Evolutionary conservation across 495 filamentous ascomycete species (phyloP), one percentile per base, ranked within the genome.

Genomic region (Annulohypoxylon bovei): DNA sequence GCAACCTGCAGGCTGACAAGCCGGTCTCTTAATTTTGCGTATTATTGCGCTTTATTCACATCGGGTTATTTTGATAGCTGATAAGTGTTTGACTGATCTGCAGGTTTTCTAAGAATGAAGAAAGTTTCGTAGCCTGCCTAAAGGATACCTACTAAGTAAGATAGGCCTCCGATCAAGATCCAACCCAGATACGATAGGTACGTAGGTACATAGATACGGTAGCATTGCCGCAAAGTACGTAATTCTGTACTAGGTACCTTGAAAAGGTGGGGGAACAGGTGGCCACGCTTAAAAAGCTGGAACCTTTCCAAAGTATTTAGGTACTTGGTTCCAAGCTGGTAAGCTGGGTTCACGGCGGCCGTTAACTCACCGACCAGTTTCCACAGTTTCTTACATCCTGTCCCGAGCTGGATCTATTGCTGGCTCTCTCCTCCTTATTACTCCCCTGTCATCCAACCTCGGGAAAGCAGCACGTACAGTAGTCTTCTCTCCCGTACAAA

Each of bases 381-480:
- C 69, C 64, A 68, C 20, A 72, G 46, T 61, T 55, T 72, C 69
- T 64, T 65, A 70, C 46, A 60, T 70, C 22, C 56, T 46, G 62
- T 60, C 54, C 63, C 64, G 46, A 67, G 59, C 59, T 64, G 54
- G 52, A 46, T 58, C 37, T 53, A 40, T 67, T 49, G 33, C 25
- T 67, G 63, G 68, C 63, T 63, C 49, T 22, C 50, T 50, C 50
- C 53, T 28, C 25, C 27, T 9, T 70, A 64, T 47, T 65, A 28
- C 55, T 56, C 46, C 67, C 61, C 61, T 70, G 55, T 47, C 54
- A 58, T 47, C 54, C 60, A 69, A 70, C 67, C 60, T 64, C 54
- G 67, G 67, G 61, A 65, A 54, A 59, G 55, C 18, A 70, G 28
- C 35, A 46, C 37, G 58, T 46, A 70, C 39, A 54, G 49, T 63